These are phyloP conservation scores for Pythium volutum DNA, from an alignment of 352 stramenopile genomes.

Conservation along the genomic window DNA sequence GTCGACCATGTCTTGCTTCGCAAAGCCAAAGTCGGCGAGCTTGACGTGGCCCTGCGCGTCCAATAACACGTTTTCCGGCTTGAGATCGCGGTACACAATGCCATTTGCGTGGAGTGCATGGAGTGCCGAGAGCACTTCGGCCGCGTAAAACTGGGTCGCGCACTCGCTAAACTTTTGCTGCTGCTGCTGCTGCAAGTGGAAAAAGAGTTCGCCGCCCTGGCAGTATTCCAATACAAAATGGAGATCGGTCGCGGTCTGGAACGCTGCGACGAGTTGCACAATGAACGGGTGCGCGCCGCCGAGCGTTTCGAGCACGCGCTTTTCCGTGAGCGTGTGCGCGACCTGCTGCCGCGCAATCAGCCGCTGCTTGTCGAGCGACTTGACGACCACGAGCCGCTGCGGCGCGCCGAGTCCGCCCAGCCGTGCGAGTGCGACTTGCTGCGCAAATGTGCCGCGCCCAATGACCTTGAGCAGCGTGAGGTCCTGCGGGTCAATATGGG, in stretches of 20 bases:
- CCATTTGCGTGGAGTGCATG: slow-evolving; percentile 40
- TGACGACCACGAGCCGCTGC: slow-evolving; percentile 69
- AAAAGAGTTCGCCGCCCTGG: slow-evolving; percentile 82
- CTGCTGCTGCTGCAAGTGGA: slow-evolving; percentile 76
- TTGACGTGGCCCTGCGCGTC: slow-evolving; percentile 77
- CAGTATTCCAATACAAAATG: slow-evolving; percentile 87
- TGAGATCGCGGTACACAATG: slow-evolving; percentile 70
- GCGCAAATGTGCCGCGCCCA: slow-evolving; percentile 77
- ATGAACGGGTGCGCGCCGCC: slow-evolving; percentile 69
- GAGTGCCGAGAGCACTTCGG: slow-evolving; percentile 63
- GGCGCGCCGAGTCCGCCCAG: slow-evolving; percentile 33
- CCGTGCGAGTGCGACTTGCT: slow-evolving; percentile 72
- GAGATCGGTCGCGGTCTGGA: slow-evolving; percentile 74
- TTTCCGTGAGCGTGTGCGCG: slow-evolving; percentile 75
- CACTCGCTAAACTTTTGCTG: slow-evolving; percentile 66
- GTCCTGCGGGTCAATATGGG: slow-evolving; percentile 53
- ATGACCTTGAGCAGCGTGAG: slow-evolving; percentile 85
- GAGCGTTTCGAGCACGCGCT: slow-evolving; percentile 64
- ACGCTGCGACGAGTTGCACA: slow-evolving; percentile 64
- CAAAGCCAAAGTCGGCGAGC: slow-evolving; percentile 82
- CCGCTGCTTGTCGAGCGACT: slow-evolving; percentile 78
- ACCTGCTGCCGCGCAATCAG: slow-evolving; percentile 77
- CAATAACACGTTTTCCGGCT: slow-evolving; percentile 78
- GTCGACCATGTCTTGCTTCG: slow-evolving; percentile 59
- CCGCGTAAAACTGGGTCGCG: slow-evolving; percentile 70